Evolutionary conservation across 1,139 yeast genomes (phyloP).

Genomic region (Taphrina sp.): DNA sequence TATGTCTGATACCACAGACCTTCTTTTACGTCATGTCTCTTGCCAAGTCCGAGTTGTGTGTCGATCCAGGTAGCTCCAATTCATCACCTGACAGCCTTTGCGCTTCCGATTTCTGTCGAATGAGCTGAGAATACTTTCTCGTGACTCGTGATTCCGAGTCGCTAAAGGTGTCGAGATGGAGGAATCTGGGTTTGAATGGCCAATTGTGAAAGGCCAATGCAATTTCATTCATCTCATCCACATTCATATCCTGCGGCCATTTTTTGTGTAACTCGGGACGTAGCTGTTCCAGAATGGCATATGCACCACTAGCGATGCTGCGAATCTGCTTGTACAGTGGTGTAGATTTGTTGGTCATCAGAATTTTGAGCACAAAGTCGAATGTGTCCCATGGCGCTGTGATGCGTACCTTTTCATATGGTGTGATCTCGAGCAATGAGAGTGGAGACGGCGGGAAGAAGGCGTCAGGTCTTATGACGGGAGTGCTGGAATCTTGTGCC

Average conservation of each 20-base stretch:
- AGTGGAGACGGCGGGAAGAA: conserved; percentile 11
- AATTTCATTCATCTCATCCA: conserved; percentile 24
- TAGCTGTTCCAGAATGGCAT: conserved; percentile 13
- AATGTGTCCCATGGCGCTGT: conserved; percentile 31
- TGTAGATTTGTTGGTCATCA: conserved; percentile 13
- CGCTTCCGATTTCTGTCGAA: too few species aligned
- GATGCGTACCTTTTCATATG: conserved; percentile 13
- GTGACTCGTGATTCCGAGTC: too few species aligned
- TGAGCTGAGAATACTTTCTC: too few species aligned
- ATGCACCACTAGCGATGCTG: conserved; percentile 23
- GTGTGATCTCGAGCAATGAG: conserved; percentile 21
- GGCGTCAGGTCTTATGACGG: conserved; percentile 4
- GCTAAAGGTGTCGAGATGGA: conserved; percentile 10
- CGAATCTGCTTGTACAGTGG: conserved; percentile 26
- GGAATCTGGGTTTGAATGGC: conserved; percentile 24
- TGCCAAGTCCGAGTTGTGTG: too few species aligned
- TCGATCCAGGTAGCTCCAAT: too few species aligned
- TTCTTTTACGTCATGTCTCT: too few species aligned
- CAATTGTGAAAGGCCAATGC: conserved; percentile 20
- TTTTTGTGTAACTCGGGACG: conserved; percentile 5
- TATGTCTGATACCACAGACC: too few species aligned
- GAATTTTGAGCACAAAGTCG: conserved; percentile 10
- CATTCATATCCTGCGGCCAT: conserved; percentile 22
- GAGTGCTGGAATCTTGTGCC: conserved; percentile 1
- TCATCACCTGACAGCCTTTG: too few species aligned